These are phyloP conservation scores for Pseudopyricularia cyperi DNA, from an alignment of 2,329 filamentous ascomycete species.

Conservation along the genomic window DNA sequence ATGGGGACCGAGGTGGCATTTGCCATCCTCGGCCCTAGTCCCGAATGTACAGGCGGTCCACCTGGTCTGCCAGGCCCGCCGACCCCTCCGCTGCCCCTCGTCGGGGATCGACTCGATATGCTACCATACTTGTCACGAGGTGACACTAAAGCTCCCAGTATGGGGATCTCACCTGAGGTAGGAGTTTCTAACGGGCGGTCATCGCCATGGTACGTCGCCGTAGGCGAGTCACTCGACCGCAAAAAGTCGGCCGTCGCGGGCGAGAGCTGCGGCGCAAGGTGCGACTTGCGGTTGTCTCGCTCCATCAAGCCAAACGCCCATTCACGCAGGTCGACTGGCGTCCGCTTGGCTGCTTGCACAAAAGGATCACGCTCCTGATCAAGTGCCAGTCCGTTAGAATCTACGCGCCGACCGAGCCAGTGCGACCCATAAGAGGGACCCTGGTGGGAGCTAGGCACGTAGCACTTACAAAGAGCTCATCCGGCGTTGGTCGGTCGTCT, in stretches of 20 bases:
- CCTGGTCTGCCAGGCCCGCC: constrained; percentile 31
- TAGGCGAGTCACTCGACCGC: constrained; percentile 47
- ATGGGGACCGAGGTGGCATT: constrained; percentile 42
- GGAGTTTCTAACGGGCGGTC: constrained; percentile 43
- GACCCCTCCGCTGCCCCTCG: constrained; percentile 29
- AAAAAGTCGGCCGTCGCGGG: constrained; percentile 68
- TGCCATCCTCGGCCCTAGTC: constrained; percentile 36
- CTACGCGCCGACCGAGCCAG: constrained; percentile 1
- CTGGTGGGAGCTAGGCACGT: not conserved
- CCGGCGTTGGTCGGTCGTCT: constrained; percentile 77
- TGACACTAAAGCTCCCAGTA: constrained; percentile 43
- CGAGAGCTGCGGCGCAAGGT: constrained; percentile 68
- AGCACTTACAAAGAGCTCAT: constrained; percentile 72
- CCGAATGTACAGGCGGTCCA: constrained; percentile 33
- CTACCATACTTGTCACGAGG: constrained; percentile 35
- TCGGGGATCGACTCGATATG: constrained; percentile 35
- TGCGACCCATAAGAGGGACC: not conserved
- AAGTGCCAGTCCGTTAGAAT: constrained; percentile 11
- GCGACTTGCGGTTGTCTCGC: constrained; percentile 87
- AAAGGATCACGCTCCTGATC: constrained; percentile 79
- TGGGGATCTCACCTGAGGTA: constrained; percentile 60
- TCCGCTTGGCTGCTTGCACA: constrained; percentile 90
- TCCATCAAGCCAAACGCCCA: constrained; percentile 95
- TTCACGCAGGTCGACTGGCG: constrained; percentile 81
- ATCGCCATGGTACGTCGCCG: constrained; percentile 27